Conservation (phyloP, 495 filamentous ascomycete species). For the Hyaloscypha hepaticicola region DNA sequence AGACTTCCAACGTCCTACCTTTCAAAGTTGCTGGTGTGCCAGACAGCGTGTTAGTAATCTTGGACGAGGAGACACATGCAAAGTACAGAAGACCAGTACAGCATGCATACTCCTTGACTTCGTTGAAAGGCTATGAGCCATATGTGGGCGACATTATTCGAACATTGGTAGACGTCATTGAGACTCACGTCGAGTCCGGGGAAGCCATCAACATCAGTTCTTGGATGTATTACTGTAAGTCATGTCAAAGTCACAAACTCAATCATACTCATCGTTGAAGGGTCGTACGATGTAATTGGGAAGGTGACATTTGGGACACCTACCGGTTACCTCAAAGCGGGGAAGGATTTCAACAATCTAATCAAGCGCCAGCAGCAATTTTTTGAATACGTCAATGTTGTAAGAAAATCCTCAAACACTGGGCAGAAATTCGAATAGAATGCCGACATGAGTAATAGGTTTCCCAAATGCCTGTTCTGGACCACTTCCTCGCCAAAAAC, state of each 20-base stretch:
- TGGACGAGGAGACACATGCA: slow-evolving; percentile 11
- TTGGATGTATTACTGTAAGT: slow-evolving; percentile 41
- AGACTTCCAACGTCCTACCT: not conserved
- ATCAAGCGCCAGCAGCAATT: slow-evolving; percentile 38
- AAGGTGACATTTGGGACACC: slow-evolving; percentile 38
- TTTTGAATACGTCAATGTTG: slow-evolving; percentile 37
- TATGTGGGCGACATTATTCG: slow-evolving; percentile 32
- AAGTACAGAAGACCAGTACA: slow-evolving; percentile 28
- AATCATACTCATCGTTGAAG: slow-evolving; percentile 35
- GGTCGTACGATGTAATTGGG: slow-evolving; percentile 42
- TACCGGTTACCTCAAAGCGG: slow-evolving; percentile 42
- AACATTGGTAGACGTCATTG: slow-evolving; percentile 28
- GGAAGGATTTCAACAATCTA: slow-evolving; percentile 40
- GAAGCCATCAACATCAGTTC: slow-evolving; percentile 26
- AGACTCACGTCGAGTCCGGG: slow-evolving; percentile 13
- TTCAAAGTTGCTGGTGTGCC: not conserved
- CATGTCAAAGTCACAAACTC: not conserved
- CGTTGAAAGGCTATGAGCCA: slow-evolving; percentile 33
- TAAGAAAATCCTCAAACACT: not conserved
- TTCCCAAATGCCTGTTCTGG: slow-evolving; percentile 51
- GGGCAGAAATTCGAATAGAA: not conserved
- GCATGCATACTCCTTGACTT: slow-evolving; percentile 33
- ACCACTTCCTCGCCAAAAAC: slow-evolving; percentile 44
- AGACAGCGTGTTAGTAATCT: slow-evolving; percentile 3
- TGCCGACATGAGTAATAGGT: not conserved